Percentiles rank a stretch among this genome's conserved stretches.
Evolutionary conservation across 2,329 filamentous ascomycete genomes (phyloP).

Genomic region (Chaetomiaceae sp.): DNA sequence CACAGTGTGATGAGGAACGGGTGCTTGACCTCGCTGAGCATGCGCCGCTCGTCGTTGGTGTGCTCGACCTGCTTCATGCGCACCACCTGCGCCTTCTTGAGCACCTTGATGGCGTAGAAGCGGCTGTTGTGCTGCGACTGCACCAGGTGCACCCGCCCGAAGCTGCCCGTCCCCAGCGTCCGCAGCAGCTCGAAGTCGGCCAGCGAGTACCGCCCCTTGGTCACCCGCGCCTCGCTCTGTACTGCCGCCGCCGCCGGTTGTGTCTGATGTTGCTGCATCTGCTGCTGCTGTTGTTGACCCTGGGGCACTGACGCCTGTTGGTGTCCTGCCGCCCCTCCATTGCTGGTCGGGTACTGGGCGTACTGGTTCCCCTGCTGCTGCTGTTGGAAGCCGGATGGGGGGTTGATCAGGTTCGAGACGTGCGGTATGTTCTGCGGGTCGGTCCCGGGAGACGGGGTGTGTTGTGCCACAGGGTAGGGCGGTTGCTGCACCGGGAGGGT

Average conservation of each 20-base stretch:
- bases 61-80: slow-evolving; percentile 99
- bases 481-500: slow-evolving; percentile 30
- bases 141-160: slow-evolving; percentile 91
- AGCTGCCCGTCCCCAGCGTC: slow-evolving; percentile 93
- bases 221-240: slow-evolving; percentile 55
- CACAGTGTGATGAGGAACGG: slow-evolving; percentile 96
- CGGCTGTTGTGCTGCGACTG: slow-evolving; percentile 98
- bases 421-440: slow-evolving; percentile 69
- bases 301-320: slow-evolving; percentile 36
- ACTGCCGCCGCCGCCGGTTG: slow-evolving; percentile 23
- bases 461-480: slow-evolving; percentile 28
- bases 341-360: slow-evolving; percentile 16
- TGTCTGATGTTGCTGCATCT: slow-evolving; percentile 25
- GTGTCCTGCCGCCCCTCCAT: slow-evolving; percentile 24
- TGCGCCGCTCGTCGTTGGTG: slow-evolving; percentile 94
- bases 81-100: slow-evolving; percentile 97
- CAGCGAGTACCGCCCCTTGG: slow-evolving; percentile 96
- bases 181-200: slow-evolving; percentile 84
- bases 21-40: slow-evolving; percentile 96
- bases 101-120: slow-evolving; percentile 96
- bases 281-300: slow-evolving; percentile 29
- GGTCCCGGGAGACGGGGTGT: slow-evolving; percentile 38
- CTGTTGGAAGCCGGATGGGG: slow-evolving; percentile 37
- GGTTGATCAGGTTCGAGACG: slow-evolving; percentile 80
- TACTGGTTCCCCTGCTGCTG: slow-evolving; percentile 26